Evolutionary conservation across 2,329 filamentous ascomycete genomes (phyloP), one percentile per base, ranked within the genome.

Genomic region (Canariomyces notabilis): DNA sequence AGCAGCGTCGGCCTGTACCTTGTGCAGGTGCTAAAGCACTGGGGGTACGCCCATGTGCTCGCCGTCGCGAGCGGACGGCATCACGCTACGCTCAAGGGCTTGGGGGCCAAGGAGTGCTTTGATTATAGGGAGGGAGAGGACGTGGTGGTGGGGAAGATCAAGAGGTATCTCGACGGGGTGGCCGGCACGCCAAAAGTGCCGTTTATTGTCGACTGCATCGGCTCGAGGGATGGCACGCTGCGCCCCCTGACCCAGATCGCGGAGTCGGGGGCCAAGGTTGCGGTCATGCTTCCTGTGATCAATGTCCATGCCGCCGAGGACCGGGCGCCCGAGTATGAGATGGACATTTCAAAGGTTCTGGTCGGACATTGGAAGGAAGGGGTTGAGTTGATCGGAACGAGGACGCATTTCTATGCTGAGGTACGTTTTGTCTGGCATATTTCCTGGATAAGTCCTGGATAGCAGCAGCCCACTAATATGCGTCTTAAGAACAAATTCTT

Each of bases 261-360:
- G 0, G 62, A 68, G 48, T 59, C 43, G 1, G 76, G 76, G 0
- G 63, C 68, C 4, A 76, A 63, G 19, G 76, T 83, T 0, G 80
- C 79, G 0, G 62, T 82, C 14, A 70, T 84, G 63, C 61, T 85
- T 5, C 80, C 80, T 0, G 72, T 83, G 14, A 77, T 83, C 46
- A 53, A 80, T 36, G 69, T 63, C 35, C 74, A 81, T 50, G 71
- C 78, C 0, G 71, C 65, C 0, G 66, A 70, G 4, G 65, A 64
- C 1, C 62, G 69, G 15, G 64, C 61, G 48, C 78, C 79, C 0
- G 67, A 73, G 50, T 82, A 79, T 45, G 67, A 67, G 29, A 77
- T 79, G 74, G 74, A 79, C 40, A 71, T 71, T 1, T 37, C 53
- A n/a, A 62, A 62, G 6, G 65, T 61, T 9, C 66, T 70, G 6